These are phyloP conservation scores for Echium plantagineum DNA, from an alignment of 257 asterid species.

Conservation along the genomic window DNA sequence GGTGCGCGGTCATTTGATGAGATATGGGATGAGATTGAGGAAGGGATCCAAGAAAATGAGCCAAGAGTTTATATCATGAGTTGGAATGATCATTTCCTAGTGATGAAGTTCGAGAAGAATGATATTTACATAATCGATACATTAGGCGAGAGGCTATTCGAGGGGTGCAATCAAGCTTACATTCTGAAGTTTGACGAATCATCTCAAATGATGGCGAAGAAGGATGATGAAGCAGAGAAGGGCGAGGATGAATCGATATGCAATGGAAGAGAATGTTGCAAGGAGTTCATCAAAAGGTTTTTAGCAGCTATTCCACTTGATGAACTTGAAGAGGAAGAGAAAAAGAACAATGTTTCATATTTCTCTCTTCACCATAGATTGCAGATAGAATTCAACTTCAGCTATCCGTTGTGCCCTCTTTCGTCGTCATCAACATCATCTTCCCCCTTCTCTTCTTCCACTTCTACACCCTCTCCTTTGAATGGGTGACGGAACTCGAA, in stretches of 20 bases:
- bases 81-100: slow-evolving; percentile 77
- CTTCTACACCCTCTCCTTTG: slow-evolving; percentile 27
- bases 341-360: slow-evolving; percentile 34
- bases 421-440: slow-evolving; percentile 24
- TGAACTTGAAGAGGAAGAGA: slow-evolving; percentile 56
- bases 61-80: slow-evolving; percentile 55
- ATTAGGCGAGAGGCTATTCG: slow-evolving; percentile 57
- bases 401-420: slow-evolving; percentile 21
- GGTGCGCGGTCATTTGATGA: slow-evolving; percentile 62
- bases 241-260: slow-evolving; percentile 14
- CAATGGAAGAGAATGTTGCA: slow-evolving; percentile 59
- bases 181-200: slow-evolving; percentile 45
- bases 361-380: slow-evolving; percentile 42
- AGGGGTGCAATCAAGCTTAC: slow-evolving; percentile 60
- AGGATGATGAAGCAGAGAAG: slow-evolving; percentile 5
- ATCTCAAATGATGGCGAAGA: slow-evolving; percentile 11
- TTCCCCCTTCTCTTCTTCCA: slow-evolving; percentile 41
- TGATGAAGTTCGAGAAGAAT: slow-evolving; percentile 40
- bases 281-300: slow-evolving; percentile 56
- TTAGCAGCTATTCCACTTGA: slow-evolving; percentile 49
- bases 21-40: slow-evolving; percentile 42
- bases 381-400: slow-evolving; percentile 67
- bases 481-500: slow-evolving; percentile 1
- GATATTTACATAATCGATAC: slow-evolving; percentile 56
- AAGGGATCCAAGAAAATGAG: slow-evolving; percentile 4